A percentile compares a stretch with the other conserved stretches of the same genome.
These are phyloP conservation scores for Uronychia setigera DNA, from an alignment of 73 alveolate species.

Conservation along the genomic window DNA sequence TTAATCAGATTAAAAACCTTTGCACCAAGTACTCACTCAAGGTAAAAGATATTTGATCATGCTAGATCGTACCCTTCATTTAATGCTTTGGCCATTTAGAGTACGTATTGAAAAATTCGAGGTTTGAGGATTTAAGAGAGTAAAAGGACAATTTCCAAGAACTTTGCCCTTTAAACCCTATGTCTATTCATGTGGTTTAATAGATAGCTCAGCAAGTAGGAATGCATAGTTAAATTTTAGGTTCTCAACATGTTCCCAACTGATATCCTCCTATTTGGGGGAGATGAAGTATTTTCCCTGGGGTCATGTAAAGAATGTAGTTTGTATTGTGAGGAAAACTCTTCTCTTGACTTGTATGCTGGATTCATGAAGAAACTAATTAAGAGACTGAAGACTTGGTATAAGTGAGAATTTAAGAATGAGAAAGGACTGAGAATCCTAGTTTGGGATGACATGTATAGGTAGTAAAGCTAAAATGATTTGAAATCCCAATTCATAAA, in stretches of 20 bases:
- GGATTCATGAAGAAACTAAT: not conserved
- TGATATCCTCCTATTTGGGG: constrained; percentile 2
- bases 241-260: not conserved
- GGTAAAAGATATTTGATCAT: not conserved
- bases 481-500: not conserved
- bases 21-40: not conserved
- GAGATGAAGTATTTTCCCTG: constrained; percentile 6
- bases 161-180: constrained; percentile 2
- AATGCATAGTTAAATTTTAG: not conserved
- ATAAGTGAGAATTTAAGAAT: not conserved
- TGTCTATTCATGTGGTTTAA: not conserved
- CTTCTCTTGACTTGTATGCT: not conserved
- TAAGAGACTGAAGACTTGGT: not conserved
- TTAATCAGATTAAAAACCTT: not conserved
- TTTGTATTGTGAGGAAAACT: not conserved
- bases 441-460: constrained; percentile 7
- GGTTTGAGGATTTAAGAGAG: not conserved
- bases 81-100: constrained; percentile 5
- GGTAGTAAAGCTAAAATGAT: not conserved
- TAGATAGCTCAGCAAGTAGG: not conserved
- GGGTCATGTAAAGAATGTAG: not conserved
- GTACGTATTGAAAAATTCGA: not conserved
- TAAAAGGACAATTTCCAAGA: not conserved
- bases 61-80: not conserved
- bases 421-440: not conserved